Percentiles rank a stretch among this genome's conserved stretches.
Evolutionary conservation across 805 yeast genomes (phyloP).

Genomic region (Schizosaccharomyces pombe): ASM294v3 CU329670.1:1186501-1187000

Average conservation of each 20-base stretch:
- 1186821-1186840: slow-evolving; percentile 25
- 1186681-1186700: slow-evolving; percentile 22
- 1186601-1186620: slow-evolving; percentile 21
- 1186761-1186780: slow-evolving; percentile 22
- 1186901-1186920: slow-evolving; percentile 22
- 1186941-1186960: slow-evolving; percentile 18
- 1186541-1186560: slow-evolving; percentile 7
- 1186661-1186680: slow-evolving; percentile 22
- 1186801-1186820: slow-evolving; percentile 24
- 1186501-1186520: slow-evolving; percentile 15
- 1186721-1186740: slow-evolving; percentile 21
- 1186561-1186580: slow-evolving; percentile 16
- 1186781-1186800: slow-evolving; percentile 27
- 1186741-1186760: slow-evolving; percentile 20
- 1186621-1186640: slow-evolving; percentile 26
- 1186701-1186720: slow-evolving; percentile 22
- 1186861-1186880: slow-evolving; percentile 28
- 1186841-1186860: slow-evolving; percentile 26
- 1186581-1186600: slow-evolving; percentile 19
- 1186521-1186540: slow-evolving; percentile 6
- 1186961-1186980: slow-evolving; percentile 18
- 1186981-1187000: slow-evolving; percentile 20
- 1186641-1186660: slow-evolving; percentile 25
- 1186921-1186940: slow-evolving; percentile 21
- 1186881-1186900: slow-evolving; percentile 25